These are phyloP conservation scores for Chimonanthus praecox DNA, from an alignment of 164 flowering plant species.

Conservation along the genomic window DNA sequence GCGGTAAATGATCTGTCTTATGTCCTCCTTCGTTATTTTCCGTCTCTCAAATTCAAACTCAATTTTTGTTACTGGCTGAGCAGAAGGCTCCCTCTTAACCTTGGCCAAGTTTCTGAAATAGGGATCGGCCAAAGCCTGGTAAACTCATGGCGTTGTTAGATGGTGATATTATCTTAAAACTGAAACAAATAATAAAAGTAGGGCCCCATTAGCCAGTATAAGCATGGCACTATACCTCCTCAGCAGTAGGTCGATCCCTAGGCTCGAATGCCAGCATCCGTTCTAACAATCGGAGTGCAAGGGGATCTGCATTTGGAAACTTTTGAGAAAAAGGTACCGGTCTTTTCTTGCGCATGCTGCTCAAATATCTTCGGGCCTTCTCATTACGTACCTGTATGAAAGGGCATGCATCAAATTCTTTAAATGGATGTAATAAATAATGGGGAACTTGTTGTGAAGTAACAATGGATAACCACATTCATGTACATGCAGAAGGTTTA, in stretches of 20 bases:
- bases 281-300: constrained; percentile 85
- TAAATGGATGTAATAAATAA: neutral
- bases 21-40: constrained; percentile 91
- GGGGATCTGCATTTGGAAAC: constrained; percentile 92
- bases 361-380: constrained; percentile 91
- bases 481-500: neutral
- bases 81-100: constrained; percentile 95
- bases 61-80: constrained; percentile 95
- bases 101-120: constrained; percentile 91
- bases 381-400: constrained; percentile 81
- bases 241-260: constrained; percentile 89
- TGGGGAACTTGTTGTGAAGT: neutral
- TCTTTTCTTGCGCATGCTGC: constrained; percentile 88
- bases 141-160: constrained; percentile 17
- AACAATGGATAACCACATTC: neutral
- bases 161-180: neutral
- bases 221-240: constrained; percentile 55
- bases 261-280: constrained; percentile 96
- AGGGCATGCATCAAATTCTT: neutral
- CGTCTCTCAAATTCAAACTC: constrained; percentile 98
- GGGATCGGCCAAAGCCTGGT: constrained; percentile 97
- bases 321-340: constrained; percentile 83
- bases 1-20: constrained; percentile 82
- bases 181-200: neutral
- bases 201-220: neutral